phyloP scores from a whole-genome alignment of 768 basidiomycete genomes.

The Postia placenta region DNA sequence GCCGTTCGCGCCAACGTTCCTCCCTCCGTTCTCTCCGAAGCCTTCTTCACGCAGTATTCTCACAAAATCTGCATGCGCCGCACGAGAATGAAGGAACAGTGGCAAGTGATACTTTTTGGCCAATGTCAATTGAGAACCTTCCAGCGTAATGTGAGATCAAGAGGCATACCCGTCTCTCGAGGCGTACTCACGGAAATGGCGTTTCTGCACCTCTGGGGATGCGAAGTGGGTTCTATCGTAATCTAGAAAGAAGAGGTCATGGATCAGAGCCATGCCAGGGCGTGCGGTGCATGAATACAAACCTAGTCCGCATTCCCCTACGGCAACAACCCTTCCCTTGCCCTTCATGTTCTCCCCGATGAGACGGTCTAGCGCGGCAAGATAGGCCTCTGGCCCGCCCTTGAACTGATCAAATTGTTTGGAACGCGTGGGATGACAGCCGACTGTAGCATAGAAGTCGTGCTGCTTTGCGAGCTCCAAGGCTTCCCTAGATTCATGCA shows the following conservation, averaged over 20 bases:
- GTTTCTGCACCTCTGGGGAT: conserved; percentile 49
- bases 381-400: conserved; percentile 55
- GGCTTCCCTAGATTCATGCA: conserved; percentile 56
- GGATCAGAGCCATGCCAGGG: too few relatives aligned
- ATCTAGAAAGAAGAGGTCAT: conserved; percentile 30
- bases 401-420: conserved; percentile 55
- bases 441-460: conserved; percentile 64
- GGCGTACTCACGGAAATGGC: conserved; percentile 49
- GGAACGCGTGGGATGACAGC: conserved; percentile 76
- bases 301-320: conserved; percentile 83
- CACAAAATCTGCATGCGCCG: conserved; percentile 69
- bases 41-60: conserved; percentile 59
- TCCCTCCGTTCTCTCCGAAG: conserved; percentile 52
- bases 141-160: not conserved
- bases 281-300: conserved; percentile 3
- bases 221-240: conserved; percentile 74
- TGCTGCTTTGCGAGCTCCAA: conserved; percentile 53
- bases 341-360: conserved; percentile 44
- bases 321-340: conserved; percentile 55
- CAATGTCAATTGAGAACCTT: conserved; percentile 52
- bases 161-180: not conserved
- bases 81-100: conserved; percentile 75
- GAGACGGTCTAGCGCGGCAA: conserved; percentile 50
- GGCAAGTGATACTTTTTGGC: conserved; percentile 71
- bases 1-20: conserved; percentile 48